Evolutionary conservation across 2,329 filamentous ascomycete genomes (phyloP).

Genomic region (Ophiocordyceps robertsii): DNA sequence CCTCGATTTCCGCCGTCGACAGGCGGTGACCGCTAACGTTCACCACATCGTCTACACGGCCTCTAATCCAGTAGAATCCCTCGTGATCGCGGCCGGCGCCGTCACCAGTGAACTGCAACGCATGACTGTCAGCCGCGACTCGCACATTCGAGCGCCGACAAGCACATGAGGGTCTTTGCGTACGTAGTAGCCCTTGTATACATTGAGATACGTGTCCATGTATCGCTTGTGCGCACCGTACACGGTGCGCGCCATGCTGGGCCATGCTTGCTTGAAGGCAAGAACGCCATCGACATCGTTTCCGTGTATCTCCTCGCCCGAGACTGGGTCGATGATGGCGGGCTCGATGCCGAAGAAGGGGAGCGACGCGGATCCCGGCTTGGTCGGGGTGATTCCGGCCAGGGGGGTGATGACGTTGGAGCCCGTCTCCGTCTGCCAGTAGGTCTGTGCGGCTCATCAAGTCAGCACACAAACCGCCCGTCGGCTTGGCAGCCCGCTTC

Average conservation of each 20-base stretch:
- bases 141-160: neutral
- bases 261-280: constrained; percentile 96
- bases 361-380: constrained; percentile 88
- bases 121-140: neutral
- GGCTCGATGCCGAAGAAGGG: constrained; percentile 98
- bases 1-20: constrained; percentile 96
- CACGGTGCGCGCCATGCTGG: constrained; percentile 94
- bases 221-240: constrained; percentile 97
- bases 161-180: constrained; percentile 23
- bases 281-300: constrained; percentile 97
- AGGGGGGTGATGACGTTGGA: constrained; percentile 92
- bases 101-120: constrained; percentile 67
- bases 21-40: constrained; percentile 95
- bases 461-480: neutral
- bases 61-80: constrained; percentile 99
- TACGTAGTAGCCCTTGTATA: constrained; percentile 97
- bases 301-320: constrained; percentile 81
- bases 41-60: constrained; percentile 95
- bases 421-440: constrained; percentile 99
- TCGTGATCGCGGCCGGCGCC: constrained; percentile 94
- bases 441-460: constrained; percentile 48
- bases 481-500: neutral
- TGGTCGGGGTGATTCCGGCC: constrained; percentile 86
- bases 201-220: constrained; percentile 96
- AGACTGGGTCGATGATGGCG: constrained; percentile 92